phyloP scores from a whole-genome alignment of 176 grass and related monocot genomes.

The Leersia perrieri region DNA sequence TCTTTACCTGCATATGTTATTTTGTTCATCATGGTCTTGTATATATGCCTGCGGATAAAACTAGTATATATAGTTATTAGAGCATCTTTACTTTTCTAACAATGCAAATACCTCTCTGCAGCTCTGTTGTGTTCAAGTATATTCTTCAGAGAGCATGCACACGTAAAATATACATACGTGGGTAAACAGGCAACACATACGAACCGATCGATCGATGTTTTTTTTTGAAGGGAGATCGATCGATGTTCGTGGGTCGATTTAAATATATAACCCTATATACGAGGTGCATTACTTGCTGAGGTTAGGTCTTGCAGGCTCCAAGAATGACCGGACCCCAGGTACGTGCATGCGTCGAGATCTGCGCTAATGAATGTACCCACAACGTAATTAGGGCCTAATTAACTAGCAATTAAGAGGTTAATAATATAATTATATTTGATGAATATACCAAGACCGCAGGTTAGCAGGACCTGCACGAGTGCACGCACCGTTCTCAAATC shows the following conservation, averaged over 20 bases:
- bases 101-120: no score
- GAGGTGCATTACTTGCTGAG: neutral
- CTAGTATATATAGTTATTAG: no score
- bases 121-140: neutral
- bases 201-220: no score
- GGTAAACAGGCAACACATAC: neutral
- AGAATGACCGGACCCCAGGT: neutral
- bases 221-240: no score
- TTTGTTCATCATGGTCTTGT: no score
- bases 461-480: neutral
- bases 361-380: neutral
- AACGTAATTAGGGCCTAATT: neutral
- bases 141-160: neutral
- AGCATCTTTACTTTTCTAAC: no score
- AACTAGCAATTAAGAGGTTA: neutral
- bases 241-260: neutral
- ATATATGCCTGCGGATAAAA: no score
- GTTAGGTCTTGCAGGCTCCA: neutral
- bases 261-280: neutral
- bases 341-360: neutral
- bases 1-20: no score
- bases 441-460: neutral
- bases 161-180: neutral
- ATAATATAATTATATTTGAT: neutral
- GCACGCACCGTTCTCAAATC: neutral